Base-by-base conservation (phyloP, 2,329 filamentous ascomycete species). In the Fusarium sp. region DNA sequence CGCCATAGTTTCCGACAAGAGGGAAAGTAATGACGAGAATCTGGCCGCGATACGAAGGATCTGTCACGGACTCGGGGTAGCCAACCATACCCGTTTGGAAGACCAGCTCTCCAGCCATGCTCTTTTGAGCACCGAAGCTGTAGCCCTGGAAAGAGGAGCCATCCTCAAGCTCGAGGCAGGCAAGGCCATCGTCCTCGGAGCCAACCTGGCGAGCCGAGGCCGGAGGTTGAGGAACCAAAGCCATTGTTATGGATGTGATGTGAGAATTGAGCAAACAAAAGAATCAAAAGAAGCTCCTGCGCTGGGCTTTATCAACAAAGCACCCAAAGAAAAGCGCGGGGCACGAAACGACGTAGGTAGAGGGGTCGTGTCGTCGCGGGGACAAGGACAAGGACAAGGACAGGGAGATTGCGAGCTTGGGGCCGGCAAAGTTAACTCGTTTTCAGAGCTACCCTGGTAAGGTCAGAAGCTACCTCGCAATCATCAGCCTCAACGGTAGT, bases 11-110 rank as follows among this genome's bases (percentile, higher is more conserved):
- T 79, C 95, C 95, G 62, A 97, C 91, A 38, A 98, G 85, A 60
- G 95, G 96, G 79, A 97, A 97, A 53, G 95, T 99, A 75, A 98
- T 89, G 80, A 98, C 94, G 73, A 99, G 87, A 73, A 99, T 97
- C 83, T 99, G 95, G 65, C 92, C 92, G 48, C 91, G 90, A 81
- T 96, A 95, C 48, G 92, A 95, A 70, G 92, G 92, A 77, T 96
- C 92, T 63, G 92, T 95, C 73, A 96, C 86, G 46, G 91, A 96
- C 85, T 99, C 96, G 40, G 96, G 94, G 79, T 99, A 99, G 76
- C 96, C 96, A 73, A 98, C 96, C 94, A 98, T 97, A 81, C 96
- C 96, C 59, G 96, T 99, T 86, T 98, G 95, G 84, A 99, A 99
- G 82, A 99, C 96, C 78, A 99, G 86, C 85, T 99, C 96, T 79